Evolutionary conservation across 176 grass and related monocot species (phyloP), one percentile per base, ranked within the genome.

Genomic region (Guadua angustifolia): DNA sequence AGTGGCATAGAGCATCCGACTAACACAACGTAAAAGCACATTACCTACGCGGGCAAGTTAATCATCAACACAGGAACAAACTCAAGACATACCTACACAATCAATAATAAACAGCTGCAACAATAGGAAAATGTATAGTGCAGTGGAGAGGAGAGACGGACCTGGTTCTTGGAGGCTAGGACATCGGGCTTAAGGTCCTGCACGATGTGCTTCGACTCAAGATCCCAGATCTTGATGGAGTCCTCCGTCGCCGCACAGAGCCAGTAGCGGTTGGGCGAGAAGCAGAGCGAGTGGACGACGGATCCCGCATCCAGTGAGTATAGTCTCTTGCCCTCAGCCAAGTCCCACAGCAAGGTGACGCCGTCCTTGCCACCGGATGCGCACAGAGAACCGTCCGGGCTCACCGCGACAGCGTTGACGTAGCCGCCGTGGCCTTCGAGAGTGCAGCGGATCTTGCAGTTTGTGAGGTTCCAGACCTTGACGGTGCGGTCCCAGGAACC

Each of bases 181-280:
- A 82, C 46, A 6, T 98, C 95, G 11, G 91, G 90, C 90, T 82
- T 98, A 19, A 98, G 92, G 36, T 98, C 95, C 82, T 98, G 92
- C 59, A 98, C 95, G 22, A 95, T 75, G 64, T 86, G 94, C 87
- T 98, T 98, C 44, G 90, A 93, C 52, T 98, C 95, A 25, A 98
- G 95, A 50, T 98, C 95, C 95, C 95, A 98, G 83, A 98, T 95
- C 86, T 93, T 98, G 40, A 98, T 92, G 29, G 90, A 89, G 3
- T 98, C 93, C 82, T 95, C 82, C 7, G 95, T 98, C 0, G 95
- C 95, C 1, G 95, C 95, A 7, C 95, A 95, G 17, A 98, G 79
- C 95, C 95, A 98, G 79, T 98, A 98, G 50, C 95, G 85, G 79
- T 95, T 98, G 39, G 95, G 95, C 42, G 92, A 94, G 84, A 98